Conservation (phyloP, 2,329 filamentous ascomycete species). For the Claviceps sp. region DNA sequence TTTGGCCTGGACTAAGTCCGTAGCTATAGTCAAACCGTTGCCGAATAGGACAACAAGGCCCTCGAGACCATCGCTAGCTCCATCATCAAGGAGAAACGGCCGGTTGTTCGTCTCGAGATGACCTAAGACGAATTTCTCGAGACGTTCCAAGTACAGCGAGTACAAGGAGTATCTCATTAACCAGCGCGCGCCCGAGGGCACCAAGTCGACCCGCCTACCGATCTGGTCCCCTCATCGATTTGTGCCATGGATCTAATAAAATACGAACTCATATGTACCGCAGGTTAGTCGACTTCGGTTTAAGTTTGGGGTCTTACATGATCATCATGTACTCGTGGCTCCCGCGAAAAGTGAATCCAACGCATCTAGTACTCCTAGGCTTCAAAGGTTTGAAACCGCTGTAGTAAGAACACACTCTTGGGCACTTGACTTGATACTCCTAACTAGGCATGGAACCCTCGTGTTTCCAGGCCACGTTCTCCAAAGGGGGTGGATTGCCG, state of each 20-base stretch:
- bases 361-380: too few species aligned
- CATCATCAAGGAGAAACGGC: constrained; percentile 93
- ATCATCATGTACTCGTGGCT: too few species aligned
- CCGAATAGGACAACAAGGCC: constrained; percentile 73
- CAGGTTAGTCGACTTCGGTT: too few species aligned
- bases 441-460: too few species aligned
- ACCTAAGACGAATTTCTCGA: constrained; percentile 84
- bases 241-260: constrained; percentile 65
- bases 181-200: constrained; percentile 57
- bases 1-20: constrained; percentile 4
- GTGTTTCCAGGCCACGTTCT: too few species aligned
- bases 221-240: constrained; percentile 84
- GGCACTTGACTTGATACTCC: too few species aligned
- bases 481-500: too few species aligned
- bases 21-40: constrained; percentile 50
- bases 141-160: constrained; percentile 93
- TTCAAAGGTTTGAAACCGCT: too few species aligned
- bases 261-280: too few species aligned
- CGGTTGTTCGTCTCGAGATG: constrained; percentile 78
- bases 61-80: constrained; percentile 67
- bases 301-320: too few species aligned
- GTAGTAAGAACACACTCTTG: too few species aligned
- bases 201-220: constrained; percentile 88
- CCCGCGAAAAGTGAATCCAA: too few species aligned
- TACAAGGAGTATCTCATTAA: constrained; percentile 97